Evolutionary conservation across 495 filamentous ascomycete genomes (phyloP), one percentile per base, ranked within the genome.

Genomic region (Geopyxis carbonaria): DNA sequence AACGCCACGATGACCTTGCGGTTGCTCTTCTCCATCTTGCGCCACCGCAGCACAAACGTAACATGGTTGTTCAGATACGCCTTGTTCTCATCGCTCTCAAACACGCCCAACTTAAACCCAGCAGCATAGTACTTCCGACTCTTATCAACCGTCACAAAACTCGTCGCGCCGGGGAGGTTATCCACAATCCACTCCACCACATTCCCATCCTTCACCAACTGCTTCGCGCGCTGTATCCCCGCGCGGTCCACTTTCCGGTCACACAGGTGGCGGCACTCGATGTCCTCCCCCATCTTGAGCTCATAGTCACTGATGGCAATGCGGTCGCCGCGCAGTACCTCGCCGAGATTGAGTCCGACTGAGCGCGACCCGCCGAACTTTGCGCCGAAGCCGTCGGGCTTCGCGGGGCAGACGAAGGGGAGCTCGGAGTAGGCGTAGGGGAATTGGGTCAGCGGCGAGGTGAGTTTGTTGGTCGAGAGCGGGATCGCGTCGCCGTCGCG

Each of bases 161-260:
- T 85, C 3, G 86, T 93, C 28, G 86, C 86, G 5, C 86, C 86
- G 7, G 86, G 86, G 19, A 94, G 65, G 45, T 94, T 94, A 57
- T 94, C 86, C 30, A 87, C 82, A 50, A 94, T 94, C 86, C 86
- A 94, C 57, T 94, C 86, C 2, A 76, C 78, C 29, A 92, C 80
- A 57, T 92, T 93, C 28, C 83, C 83, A 38, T 85, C 72, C 43
- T 67, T 69, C 31, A 93, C 75, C 46, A 94, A 61, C 42, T 85
- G 64, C 34, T 69, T 71, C 4, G 78, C 81, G 55, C 73, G 68
- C 53, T 75, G 72, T 39, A 93, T 58, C 36, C 74, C 78, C 16
- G 64, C 63, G 19, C 73, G 64, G 49, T 71, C 69, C 8, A 87
- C 63, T 34, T 73, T 64, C 27, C 64, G 65, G 10, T 67, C 76